Base-by-base conservation (phyloP, 2,329 filamentous ascomycete genomes). In the Massarina eburnea region DNA sequence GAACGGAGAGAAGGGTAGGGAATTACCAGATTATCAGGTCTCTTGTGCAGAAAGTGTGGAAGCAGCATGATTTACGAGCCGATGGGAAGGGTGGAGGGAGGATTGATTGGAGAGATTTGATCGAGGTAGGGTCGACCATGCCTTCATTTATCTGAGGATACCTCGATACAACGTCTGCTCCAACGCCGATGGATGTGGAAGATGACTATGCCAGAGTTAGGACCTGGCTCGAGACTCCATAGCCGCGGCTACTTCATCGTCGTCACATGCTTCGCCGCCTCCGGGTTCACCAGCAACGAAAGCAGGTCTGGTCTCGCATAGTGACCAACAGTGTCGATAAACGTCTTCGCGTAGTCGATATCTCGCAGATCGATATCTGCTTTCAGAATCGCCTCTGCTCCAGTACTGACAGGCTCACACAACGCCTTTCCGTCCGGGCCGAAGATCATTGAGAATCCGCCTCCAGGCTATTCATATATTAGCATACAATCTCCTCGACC, bases 11-110 rank as follows among this genome's bases (percentile, higher is more conserved):
- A 39, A 68, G 68, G 18, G 76, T 78, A 39, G 74, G 75, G 2
- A 78, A 77, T 46, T 64, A 77, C 12, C 66, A 67, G 27, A 73
- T 76, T 34, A 63, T 77, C 49, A 66, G 71, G 20, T 64, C 63
- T 24, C 65, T 77, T 15, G 72, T 77, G 30, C 71, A 76, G 52
- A 62, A 62, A 1, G 70, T 73, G 30, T 78, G 75, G 76, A 76
- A 75, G 54, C 71, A 72, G 41, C 65, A 70, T 47, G 75, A 77
- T 49, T 63, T 77, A 14, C 55, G 63, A 19, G 62, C 61, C 4
- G 68, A 72, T 37, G 62, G 52, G n/a, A 55, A 64, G 35, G 56
- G 51, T 21, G 36, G 54, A 14, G 50, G 48, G n/a, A 51, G 52
- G 37, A 43, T 68, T 3, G 71, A 73, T 46, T 74, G 72, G 72